A percentile compares a stretch with the other conserved stretches of the same genome.
phyloP scores from a whole-genome alignment of 192 early-diverging fungal species.

The Obelidium mucronatum region DNA sequence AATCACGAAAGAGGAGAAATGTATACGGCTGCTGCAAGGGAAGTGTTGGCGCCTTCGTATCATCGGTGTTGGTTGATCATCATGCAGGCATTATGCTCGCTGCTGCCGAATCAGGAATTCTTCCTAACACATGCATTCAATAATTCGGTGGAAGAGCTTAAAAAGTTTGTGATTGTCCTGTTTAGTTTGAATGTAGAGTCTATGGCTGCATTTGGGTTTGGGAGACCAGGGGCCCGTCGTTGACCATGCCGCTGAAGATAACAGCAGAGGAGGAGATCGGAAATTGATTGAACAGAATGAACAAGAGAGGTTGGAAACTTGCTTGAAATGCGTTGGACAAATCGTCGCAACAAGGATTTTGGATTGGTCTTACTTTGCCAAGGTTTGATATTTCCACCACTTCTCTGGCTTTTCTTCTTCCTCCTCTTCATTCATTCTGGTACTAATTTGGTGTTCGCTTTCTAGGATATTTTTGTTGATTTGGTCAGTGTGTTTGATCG shows the following conservation, averaged over 20 bases:
- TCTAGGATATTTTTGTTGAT: slow-evolving; percentile 68
- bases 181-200: slow-evolving; percentile 50
- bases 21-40: slow-evolving; percentile 66
- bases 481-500: slow-evolving; percentile 75
- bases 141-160: slow-evolving; percentile 9
- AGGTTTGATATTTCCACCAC: slow-evolving; percentile 1
- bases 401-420: not conserved
- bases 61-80: slow-evolving; percentile 43
- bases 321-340: slow-evolving; percentile 58
- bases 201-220: slow-evolving; percentile 26
- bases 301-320: slow-evolving; percentile 44
- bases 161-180: slow-evolving; percentile 53
- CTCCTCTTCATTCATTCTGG: not conserved
- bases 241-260: not conserved
- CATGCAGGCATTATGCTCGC: slow-evolving; percentile 46
- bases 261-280: not conserved
- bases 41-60: slow-evolving; percentile 69
- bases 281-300: not conserved
- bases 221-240: not conserved
- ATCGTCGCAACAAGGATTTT: slow-evolving; percentile 52
- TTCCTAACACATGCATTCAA: slow-evolving; percentile 22
- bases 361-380: slow-evolving; percentile 11
- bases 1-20: slow-evolving; percentile 32
- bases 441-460: slow-evolving; percentile 45
- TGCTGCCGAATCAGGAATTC: slow-evolving; percentile 30